phyloP scores from a whole-genome alignment of 208 protist species.

The Phytomonas francai region DNA sequence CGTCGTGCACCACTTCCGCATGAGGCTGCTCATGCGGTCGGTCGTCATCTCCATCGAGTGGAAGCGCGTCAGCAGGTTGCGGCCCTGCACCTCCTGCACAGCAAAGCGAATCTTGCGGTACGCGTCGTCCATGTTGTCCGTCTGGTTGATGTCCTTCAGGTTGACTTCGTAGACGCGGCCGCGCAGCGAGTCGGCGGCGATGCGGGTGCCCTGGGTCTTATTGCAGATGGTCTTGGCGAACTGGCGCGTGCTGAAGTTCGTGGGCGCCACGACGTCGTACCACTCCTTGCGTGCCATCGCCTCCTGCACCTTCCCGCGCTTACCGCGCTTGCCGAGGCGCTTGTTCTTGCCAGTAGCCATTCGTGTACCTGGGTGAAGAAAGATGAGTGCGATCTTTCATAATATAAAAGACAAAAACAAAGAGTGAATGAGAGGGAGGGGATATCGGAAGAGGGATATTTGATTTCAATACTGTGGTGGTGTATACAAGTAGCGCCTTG shows the following conservation, averaged over 20 bases:
- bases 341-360: constrained; percentile 96
- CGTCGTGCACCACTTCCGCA: constrained; percentile 98
- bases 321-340: constrained; percentile 93
- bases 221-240: constrained; percentile 97
- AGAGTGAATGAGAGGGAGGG: not conserved
- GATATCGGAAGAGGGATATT: not conserved
- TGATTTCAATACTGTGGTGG: not conserved
- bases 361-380: constrained; percentile 5
- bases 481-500: not conserved
- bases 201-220: constrained; percentile 93
- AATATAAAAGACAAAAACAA: constrained; percentile 5
- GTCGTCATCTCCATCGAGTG: constrained; percentile 98
- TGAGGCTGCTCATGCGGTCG: constrained; percentile 95
- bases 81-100: constrained; percentile 96
- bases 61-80: constrained; percentile 97
- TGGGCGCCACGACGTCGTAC: constrained; percentile 98
- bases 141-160: constrained; percentile 96
- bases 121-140: constrained; percentile 51
- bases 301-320: constrained; percentile 91
- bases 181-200: constrained; percentile 93
- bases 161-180: constrained; percentile 97
- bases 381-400: constrained; percentile 6
- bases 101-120: constrained; percentile 97
- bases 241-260: constrained; percentile 92
- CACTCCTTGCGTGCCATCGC: constrained; percentile 99